phyloP scores from a whole-genome alignment of 805 yeast genomes.

The Myxozyma neglecta region DNA sequence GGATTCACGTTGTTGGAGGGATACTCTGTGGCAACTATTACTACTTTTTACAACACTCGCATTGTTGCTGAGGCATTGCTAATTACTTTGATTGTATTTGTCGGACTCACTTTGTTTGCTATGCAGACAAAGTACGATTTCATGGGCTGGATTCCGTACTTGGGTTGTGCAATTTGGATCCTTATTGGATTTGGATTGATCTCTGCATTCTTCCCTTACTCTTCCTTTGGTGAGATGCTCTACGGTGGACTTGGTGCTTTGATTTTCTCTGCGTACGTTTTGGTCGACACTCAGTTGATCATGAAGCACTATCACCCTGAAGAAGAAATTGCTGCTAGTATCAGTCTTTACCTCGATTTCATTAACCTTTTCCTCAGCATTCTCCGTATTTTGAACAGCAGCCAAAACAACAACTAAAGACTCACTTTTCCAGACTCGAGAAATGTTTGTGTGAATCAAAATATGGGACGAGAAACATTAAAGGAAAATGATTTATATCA shows the following conservation, averaged over 20 bases:
- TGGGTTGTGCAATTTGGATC: slow-evolving; percentile 60
- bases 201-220: slow-evolving; percentile 64
- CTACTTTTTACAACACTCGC: slow-evolving; percentile 61
- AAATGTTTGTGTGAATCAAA: not conserved
- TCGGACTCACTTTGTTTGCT: slow-evolving; percentile 77
- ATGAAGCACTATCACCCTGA: slow-evolving; percentile 75
- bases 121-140: slow-evolving; percentile 76
- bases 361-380: slow-evolving; percentile 77
- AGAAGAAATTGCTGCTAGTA: slow-evolving; percentile 80
- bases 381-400: slow-evolving; percentile 56
- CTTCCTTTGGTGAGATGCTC: slow-evolving; percentile 57
- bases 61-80: slow-evolving; percentile 69
- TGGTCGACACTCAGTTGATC: slow-evolving; percentile 79
- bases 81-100: slow-evolving; percentile 66
- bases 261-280: slow-evolving; percentile 66
- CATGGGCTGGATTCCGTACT: slow-evolving; percentile 62
- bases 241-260: slow-evolving; percentile 75
- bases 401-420: slow-evolving; percentile 27
- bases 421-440: not conserved
- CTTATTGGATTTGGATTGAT: slow-evolving; percentile 71
- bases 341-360: slow-evolving; percentile 76
- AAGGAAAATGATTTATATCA: not conserved
- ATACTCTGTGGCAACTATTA: slow-evolving; percentile 65
- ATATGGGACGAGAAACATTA: not conserved
- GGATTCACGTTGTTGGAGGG: slow-evolving; percentile 76